Evolutionary conservation across 192 early-diverging fungal genomes (phyloP), one percentile per base, ranked within the genome.

Genomic region (Thamnidium elegans): DNA sequence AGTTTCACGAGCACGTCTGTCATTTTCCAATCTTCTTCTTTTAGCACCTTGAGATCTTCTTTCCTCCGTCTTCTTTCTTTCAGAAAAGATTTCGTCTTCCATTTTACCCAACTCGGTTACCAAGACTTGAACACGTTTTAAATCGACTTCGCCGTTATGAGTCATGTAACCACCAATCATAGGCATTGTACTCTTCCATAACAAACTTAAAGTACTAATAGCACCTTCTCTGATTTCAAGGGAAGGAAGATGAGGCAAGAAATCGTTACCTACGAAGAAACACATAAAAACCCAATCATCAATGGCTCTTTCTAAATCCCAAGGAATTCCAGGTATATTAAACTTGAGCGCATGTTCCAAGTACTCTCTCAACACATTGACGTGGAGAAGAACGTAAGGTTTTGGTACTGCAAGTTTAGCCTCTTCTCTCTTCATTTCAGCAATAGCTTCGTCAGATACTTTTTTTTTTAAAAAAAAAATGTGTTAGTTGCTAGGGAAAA

Each of bases 231-330:
- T 89, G 52, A 98, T 98, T 66, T 96, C 92, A 50, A 99, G 79
- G 13, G 89, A 90, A 4, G 96, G 96, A 51, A 99, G 70, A 76
- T 96, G 92, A 3, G 95, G 94, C 68, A 99, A 79, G 66, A 97
- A 97, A 75, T 99, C 97, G 73, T 99, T 99, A 52, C 97, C 97
- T 15, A 99, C 94, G 80, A 99, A 99, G 79, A 96, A 97, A 66
- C 89, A 91, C 76, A 99, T 67, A 61, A 99, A 87, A 48, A 98
- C 93, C 88, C 96, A 98, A 74, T 99, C 97, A 67, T 99, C 97
- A 70, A 99, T 89, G 14, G 97, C 89, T 1, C 87, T 70, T 69
- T 99, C 96, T 20, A 99, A 67, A 62, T 96, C 87, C 75, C 90
- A 98, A 6, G 83, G 72, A 61, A 94, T 94, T 2, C 88, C 74